These are phyloP conservation scores for Colletotrichum sidae DNA, from an alignment of 2,329 filamentous ascomycete genomes.

Conservation along the genomic window DNA sequence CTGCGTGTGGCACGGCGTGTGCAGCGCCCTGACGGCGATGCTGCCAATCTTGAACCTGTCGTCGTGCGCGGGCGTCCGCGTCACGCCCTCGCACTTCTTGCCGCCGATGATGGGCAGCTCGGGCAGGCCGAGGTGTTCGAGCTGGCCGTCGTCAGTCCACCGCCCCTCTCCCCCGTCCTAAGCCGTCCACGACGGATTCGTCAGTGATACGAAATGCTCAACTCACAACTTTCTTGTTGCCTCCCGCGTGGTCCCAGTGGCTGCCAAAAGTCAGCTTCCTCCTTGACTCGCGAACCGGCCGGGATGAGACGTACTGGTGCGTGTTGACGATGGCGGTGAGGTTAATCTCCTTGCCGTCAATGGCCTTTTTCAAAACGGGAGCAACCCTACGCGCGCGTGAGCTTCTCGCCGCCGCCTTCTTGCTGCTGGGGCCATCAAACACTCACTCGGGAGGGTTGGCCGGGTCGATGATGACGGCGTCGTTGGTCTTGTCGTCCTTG, in stretches of 20 bases:
- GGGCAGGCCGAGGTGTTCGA: conserved; percentile 62
- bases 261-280: conserved; percentile 55
- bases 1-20: conserved; percentile 98
- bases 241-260: conserved; percentile 94
- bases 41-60: conserved; percentile 85
- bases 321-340: conserved; percentile 94
- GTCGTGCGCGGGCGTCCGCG: conserved; percentile 78
- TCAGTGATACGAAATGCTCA: too few species aligned
- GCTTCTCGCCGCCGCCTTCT: neutral
- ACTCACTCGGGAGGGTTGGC: conserved; percentile 81
- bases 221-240: conserved; percentile 83
- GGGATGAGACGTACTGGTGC: conserved; percentile 80
- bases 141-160: conserved; percentile 39
- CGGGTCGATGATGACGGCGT: conserved; percentile 83
- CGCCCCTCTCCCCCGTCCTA: neutral
- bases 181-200: too few species aligned
- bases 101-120: conserved; percentile 86
- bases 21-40: conserved; percentile 86
- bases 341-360: conserved; percentile 78
- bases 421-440: neutral
- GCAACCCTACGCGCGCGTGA: conserved; percentile 58
- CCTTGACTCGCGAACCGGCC: neutral
- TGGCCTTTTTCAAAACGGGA: conserved; percentile 78
- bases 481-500: conserved; percentile 81
- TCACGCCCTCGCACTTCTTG: conserved; percentile 85